Conservation (phyloP, 306 rosid species). For the Malus asiatica region DNA sequence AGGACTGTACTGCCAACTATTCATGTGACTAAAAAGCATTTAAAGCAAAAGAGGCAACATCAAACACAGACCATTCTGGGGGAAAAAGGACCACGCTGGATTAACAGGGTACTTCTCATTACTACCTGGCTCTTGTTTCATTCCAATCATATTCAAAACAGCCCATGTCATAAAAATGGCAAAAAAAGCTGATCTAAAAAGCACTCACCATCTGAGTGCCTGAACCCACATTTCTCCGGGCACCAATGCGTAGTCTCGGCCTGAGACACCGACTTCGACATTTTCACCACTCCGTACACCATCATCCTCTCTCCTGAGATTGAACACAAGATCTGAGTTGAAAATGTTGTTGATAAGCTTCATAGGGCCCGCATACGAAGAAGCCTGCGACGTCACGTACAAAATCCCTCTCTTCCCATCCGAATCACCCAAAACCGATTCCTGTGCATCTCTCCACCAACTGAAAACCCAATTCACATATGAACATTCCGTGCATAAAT, state of each 20-base stretch:
- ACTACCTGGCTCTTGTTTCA: not conserved
- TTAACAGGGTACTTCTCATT: not conserved
- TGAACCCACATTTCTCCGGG: conserved; percentile 92
- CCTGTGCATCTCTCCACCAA: conserved; percentile 97
- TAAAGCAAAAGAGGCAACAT: conserved; percentile 12
- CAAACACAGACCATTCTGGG: not conserved
- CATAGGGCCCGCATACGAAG: conserved; percentile 74
- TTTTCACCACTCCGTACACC: conserved; percentile 36
- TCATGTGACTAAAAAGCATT: conserved; percentile 9
- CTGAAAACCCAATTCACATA: conserved; percentile 43
- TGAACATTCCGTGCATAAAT: not conserved
- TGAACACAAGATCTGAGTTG: conserved; percentile 73
- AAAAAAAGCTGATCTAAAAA: not conserved
- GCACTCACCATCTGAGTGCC: conserved; percentile 92
- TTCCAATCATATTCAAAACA: not conserved
- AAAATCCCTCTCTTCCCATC: conserved; percentile 53
- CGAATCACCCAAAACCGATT: conserved; percentile 50
- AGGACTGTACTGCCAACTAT: conserved; percentile 9
- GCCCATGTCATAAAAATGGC: not conserved
- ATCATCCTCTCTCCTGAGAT: conserved; percentile 72
- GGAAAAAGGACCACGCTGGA: not conserved
- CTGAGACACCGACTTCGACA: conserved; percentile 79
- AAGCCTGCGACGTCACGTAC: conserved; percentile 49
- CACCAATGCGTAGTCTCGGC: conserved; percentile 92
- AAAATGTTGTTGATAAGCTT: conserved; percentile 83